Evolutionary conservation across 2,329 filamentous ascomycete species (phyloP).

Genomic region (Sarocladium oryzae): DNA sequence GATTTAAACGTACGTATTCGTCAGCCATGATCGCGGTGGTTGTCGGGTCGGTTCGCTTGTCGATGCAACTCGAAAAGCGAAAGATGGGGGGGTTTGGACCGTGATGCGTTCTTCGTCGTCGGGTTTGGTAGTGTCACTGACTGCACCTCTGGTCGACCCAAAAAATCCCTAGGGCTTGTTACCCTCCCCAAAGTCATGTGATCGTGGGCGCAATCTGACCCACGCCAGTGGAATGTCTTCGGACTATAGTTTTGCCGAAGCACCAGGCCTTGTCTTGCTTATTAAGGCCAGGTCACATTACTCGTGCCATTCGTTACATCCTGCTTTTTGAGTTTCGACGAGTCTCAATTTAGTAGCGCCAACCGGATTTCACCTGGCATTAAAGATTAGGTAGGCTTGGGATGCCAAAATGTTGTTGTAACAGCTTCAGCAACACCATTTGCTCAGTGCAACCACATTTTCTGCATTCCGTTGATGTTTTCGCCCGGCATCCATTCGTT

Average conservation of each 20-base stretch:
- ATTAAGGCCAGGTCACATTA: too few species aligned
- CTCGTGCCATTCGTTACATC: too few species aligned
- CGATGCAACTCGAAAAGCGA: slow-evolving; percentile 38
- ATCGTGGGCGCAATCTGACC: background rate
- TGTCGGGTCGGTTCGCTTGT: slow-evolving; percentile 37
- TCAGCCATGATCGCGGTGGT: slow-evolving; percentile 69
- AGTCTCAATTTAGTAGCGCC: slow-evolving; percentile 1
- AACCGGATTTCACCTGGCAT: background rate
- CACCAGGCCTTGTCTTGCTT: too few species aligned
- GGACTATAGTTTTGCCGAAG: background rate
- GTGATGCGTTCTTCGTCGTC: slow-evolving; percentile 12
- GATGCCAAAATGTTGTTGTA: too few species aligned
- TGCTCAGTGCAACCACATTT: too few species aligned
- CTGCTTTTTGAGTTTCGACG: slow-evolving; percentile 6
- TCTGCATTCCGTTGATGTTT: too few species aligned
- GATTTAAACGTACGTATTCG: slow-evolving; percentile 69
- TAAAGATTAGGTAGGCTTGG: too few species aligned
- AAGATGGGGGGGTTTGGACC: slow-evolving; percentile 25
- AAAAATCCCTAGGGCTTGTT: slow-evolving; percentile 7
- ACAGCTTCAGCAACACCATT: too few species aligned
- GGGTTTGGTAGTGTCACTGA: slow-evolving; percentile 6
- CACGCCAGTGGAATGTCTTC: too few species aligned
- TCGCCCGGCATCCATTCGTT: too few species aligned
- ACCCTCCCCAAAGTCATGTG: background rate
- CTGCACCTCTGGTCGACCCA: background rate